phyloP scores from a whole-genome alignment of 495 filamentous ascomycete genomes.

The Aeminium ludgeri region DNA sequence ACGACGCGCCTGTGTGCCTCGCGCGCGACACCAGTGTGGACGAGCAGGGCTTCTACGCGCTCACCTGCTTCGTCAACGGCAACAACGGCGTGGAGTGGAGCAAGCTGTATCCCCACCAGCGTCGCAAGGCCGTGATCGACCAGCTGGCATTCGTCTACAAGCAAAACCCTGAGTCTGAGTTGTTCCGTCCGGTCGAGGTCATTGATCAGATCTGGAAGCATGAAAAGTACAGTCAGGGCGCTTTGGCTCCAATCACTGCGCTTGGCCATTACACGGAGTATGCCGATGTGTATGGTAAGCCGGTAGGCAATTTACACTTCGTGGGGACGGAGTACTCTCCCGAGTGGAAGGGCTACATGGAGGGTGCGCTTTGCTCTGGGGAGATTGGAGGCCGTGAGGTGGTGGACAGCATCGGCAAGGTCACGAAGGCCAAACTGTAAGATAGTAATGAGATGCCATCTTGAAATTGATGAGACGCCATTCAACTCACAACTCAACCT shows the following conservation, averaged over 20 bases:
- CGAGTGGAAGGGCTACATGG: constrained; percentile 1
- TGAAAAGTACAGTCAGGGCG: not conserved
- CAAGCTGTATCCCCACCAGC: not conserved
- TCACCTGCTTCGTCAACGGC: not conserved
- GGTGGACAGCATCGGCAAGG: not conserved
- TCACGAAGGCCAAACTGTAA: not conserved
- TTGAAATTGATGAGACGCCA: too few relatives aligned
- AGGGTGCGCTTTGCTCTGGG: not conserved
- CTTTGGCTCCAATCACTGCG: not conserved
- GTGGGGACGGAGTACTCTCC: not conserved
- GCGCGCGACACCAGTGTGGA: not conserved
- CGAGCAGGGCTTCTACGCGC: not conserved
- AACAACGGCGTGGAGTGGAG: not conserved
- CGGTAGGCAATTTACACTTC: not conserved
- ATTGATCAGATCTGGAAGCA: not conserved
- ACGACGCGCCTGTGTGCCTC: not conserved
- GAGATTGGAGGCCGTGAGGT: not conserved
- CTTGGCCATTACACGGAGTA: not conserved
- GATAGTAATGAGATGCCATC: too few relatives aligned
- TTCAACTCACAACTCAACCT: too few relatives aligned
- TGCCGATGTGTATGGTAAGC: not conserved
- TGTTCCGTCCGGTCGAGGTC: not conserved
- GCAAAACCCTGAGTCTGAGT: not conserved
- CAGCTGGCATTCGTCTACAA: not conserved
- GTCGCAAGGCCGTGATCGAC: not conserved